A percentile compares a stretch with the other conserved stretches of the same genome.
phyloP scores from a whole-genome alignment of 371 early-diverging fungal genomes.

The Mucor irregularis region DNA sequence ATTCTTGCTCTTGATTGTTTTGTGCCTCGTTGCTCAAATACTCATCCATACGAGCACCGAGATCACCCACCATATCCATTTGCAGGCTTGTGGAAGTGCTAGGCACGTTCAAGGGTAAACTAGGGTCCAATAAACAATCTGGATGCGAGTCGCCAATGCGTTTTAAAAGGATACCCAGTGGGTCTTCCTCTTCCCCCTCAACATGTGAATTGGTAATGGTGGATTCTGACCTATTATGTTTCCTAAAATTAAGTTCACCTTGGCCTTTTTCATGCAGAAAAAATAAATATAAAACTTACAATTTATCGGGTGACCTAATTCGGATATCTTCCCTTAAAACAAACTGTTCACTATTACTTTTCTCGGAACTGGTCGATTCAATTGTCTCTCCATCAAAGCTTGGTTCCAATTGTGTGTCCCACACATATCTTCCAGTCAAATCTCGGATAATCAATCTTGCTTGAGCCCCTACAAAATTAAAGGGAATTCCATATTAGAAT shows the following conservation, averaged over 20 bases:
- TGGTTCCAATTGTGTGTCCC: constrained; percentile 71
- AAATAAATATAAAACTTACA: not conserved
- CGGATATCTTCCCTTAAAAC: constrained; percentile 1
- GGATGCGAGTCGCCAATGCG: constrained; percentile 61
- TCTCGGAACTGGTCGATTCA: no score
- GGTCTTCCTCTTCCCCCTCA: no score
- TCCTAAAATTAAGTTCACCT: no score
- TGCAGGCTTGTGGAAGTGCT: constrained; percentile 34
- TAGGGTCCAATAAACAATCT: constrained; percentile 60
- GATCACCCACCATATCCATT: constrained; percentile 33
- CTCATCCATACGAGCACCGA: constrained; percentile 45
- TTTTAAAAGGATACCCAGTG: constrained; percentile 18
- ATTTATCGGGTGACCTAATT: constrained; percentile 1
- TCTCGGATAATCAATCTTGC: constrained; percentile 72
- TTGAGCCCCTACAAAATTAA: constrained; percentile 11
- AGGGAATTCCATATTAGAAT: not conserved
- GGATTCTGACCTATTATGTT: no score
- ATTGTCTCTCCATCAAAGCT: not conserved
- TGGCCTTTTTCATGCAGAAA: not conserved
- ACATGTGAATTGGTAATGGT: no score
- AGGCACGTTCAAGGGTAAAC: constrained; percentile 53
- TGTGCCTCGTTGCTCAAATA: constrained; percentile 59
- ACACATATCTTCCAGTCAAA: constrained; percentile 76
- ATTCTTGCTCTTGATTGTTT: constrained; percentile 36
- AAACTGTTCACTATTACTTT: no score